Evolutionary conservation across 192 early-diverging fungal genomes (phyloP).

Genomic region (Allomyces javanicus): DNA sequence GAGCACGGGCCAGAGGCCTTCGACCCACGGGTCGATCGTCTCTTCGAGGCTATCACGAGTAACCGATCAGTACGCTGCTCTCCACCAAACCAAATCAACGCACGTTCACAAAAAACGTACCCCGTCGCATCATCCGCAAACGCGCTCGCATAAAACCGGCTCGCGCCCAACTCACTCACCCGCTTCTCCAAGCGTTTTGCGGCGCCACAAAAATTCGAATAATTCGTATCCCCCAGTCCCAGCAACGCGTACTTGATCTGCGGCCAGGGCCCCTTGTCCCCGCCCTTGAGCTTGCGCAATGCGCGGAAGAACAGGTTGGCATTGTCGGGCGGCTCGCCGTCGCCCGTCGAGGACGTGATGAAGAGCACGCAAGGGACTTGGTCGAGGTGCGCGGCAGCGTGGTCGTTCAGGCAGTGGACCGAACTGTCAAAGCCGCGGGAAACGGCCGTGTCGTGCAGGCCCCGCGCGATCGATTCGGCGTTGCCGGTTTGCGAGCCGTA

Average conservation of each 20-base stretch:
- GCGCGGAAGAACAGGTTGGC: slow-evolving; percentile 73
- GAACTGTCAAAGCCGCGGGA: slow-evolving; percentile 43
- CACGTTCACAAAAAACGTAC: slow-evolving; percentile 14
- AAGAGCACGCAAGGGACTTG: slow-evolving; percentile 23
- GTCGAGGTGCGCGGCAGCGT: slow-evolving; percentile 16
- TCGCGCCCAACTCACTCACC: slow-evolving; percentile 51
- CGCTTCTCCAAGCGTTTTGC: slow-evolving; percentile 60
- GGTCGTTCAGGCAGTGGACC: slow-evolving; percentile 52
- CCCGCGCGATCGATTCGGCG: slow-evolving; percentile 79
- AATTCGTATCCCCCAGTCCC: slow-evolving; percentile 83
- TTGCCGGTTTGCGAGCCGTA: slow-evolving; percentile 90
- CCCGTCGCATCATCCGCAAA: slow-evolving; percentile 84
- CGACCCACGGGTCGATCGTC: slow-evolving; percentile 81
- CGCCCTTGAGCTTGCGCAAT: slow-evolving; percentile 49
- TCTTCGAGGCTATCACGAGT: slow-evolving; percentile 42
- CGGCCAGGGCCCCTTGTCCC: slow-evolving; percentile 28
- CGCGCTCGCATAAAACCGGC: slow-evolving; percentile 50
- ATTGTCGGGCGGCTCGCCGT: slow-evolving; percentile 93
- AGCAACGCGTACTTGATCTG: slow-evolving; percentile 21
- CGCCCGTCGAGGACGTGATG: slow-evolving; percentile 79
- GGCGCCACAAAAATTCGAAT: slow-evolving; percentile 78
- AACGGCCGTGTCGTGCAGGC: slow-evolving; percentile 52
- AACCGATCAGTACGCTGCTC: too few relatives aligned
- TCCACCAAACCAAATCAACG: neutral
- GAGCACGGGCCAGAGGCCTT: slow-evolving; percentile 54